phyloP scores from a whole-genome alignment of 352 stramenopile genomes.

The Peronospora belbahrii region DNA sequence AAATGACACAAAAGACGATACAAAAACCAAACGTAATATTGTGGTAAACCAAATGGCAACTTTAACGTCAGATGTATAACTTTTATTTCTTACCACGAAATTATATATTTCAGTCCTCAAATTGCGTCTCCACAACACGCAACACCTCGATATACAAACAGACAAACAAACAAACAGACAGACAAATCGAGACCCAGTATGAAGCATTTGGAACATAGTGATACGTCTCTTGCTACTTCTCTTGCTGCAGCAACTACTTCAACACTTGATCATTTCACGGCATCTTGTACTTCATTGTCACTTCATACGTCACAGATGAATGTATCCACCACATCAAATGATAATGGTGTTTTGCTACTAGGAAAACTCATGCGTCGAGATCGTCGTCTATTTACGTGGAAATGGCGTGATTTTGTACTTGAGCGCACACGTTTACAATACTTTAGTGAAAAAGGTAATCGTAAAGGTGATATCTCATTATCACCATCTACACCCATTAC shows the following conservation, averaged over 20 bases:
- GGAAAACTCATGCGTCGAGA: conserved; percentile 72
- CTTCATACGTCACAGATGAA: conserved; percentile 3
- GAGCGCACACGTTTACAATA: conserved; percentile 64
- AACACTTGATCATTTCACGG: background rate
- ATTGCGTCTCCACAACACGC: background rate
- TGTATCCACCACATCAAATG: background rate
- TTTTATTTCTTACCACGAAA: too few relatives aligned
- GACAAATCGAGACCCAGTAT: too few relatives aligned
- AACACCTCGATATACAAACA: conserved; percentile 14
- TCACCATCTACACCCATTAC: conserved; percentile 57
- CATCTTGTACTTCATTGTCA: background rate
- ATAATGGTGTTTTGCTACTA: conserved; percentile 37
- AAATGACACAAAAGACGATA: too few relatives aligned
- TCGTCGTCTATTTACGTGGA: conserved; percentile 75
- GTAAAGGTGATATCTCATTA: conserved; percentile 66
- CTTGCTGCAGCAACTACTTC: background rate
- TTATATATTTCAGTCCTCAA: too few relatives aligned
- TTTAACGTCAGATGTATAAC: too few relatives aligned
- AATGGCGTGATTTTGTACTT: conserved; percentile 75
- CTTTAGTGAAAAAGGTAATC: conserved; percentile 66
- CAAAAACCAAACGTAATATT: too few relatives aligned
- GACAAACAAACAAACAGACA: too few relatives aligned
- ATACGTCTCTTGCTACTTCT: conserved; percentile 1
- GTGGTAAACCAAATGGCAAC: too few relatives aligned
- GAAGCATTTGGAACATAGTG: conserved; percentile 13